Conservation (phyloP, 78 protist species). For the Dictyostelium intermedium region DNA sequence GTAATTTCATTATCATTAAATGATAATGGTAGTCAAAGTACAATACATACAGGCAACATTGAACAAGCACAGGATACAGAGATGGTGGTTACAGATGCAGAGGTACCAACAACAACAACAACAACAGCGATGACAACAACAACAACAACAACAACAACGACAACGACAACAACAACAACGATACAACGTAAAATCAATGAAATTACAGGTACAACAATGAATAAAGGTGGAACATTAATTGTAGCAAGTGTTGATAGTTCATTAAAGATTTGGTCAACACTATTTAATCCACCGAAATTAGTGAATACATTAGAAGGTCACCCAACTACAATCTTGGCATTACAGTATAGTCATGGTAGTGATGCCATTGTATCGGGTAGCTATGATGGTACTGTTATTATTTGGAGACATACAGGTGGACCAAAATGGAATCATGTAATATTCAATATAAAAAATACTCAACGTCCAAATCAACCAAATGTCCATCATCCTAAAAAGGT, state of each 20-base stretch:
- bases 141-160: neutral
- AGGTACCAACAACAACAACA: neutral
- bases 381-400: slow-evolving; percentile 47
- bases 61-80: neutral
- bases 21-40: neutral
- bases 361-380: slow-evolving; percentile 60
- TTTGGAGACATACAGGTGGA: slow-evolving; percentile 59
- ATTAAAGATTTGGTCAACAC: slow-evolving; percentile 50
- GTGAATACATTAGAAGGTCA: slow-evolving; percentile 67
- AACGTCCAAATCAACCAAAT: neutral
- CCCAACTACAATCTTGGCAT: slow-evolving; percentile 16
- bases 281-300: slow-evolving; percentile 36
- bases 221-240: slow-evolving; percentile 42
- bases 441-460: neutral
- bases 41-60: neutral
- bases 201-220: slow-evolving; percentile 55
- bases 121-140: neutral
- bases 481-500: neutral
- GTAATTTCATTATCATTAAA: neutral
- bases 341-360: slow-evolving; percentile 35
- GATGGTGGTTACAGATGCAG: neutral
- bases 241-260: slow-evolving; percentile 16
- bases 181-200: neutral
- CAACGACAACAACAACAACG: neutral
- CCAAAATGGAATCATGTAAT: slow-evolving; percentile 34